Evolutionary conservation across 768 basidiomycete genomes (phyloP), one percentile per base, ranked within the genome.

Genomic region (Mycena epipterygia): DNA sequence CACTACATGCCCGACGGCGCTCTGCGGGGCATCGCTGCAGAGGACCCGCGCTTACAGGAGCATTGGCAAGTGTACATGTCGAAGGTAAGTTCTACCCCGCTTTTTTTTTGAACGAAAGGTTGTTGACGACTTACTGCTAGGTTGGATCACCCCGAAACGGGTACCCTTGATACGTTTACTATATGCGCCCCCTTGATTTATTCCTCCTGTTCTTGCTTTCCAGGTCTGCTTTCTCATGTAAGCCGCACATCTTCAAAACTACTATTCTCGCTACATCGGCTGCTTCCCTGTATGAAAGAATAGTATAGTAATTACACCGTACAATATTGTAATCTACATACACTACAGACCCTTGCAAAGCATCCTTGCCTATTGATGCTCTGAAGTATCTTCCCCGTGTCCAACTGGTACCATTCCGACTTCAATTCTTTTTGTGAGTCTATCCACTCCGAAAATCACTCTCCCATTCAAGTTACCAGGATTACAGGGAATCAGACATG

Each of bases 51-150:
- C 53, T 73, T 91, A 64, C 89, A 90, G 78, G 91, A 92, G 79
- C 91, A 91, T 13, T 93, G 91, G 91, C 86, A 87, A 76, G 84
- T 87, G 66, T 93, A 91, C 81, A 88, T 91, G 84, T 84, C 86
- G 68, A 89, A 89, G 74, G 85, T 89, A 63, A 25, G 5, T n/a
- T n/a, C 55, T 69, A n/a, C n/a, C n/a, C 64, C 53, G 32, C 63
- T 48, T 23, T 51, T 13, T 35, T 55, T 64, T 58, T 16, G 63
- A 57, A 52, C 39, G 27, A n/a, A 29, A 0, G 21, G 8, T 39
- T 64, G 12, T 42, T 23, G 23, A 44, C n/a, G n/a, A n/a, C n/a
- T n/a, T 67, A n/a, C 67, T 65, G 62, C 53, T 30, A 86, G 83
- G 86, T 86, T 73, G 84, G 83, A 55, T 82, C 84, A 17, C 84